A percentile compares a stretch with the other conserved stretches of the same genome.
Evolutionary conservation across 1,284 basidiomycete genomes (phyloP).

Genomic region (Jaminaea rosea): DNA sequence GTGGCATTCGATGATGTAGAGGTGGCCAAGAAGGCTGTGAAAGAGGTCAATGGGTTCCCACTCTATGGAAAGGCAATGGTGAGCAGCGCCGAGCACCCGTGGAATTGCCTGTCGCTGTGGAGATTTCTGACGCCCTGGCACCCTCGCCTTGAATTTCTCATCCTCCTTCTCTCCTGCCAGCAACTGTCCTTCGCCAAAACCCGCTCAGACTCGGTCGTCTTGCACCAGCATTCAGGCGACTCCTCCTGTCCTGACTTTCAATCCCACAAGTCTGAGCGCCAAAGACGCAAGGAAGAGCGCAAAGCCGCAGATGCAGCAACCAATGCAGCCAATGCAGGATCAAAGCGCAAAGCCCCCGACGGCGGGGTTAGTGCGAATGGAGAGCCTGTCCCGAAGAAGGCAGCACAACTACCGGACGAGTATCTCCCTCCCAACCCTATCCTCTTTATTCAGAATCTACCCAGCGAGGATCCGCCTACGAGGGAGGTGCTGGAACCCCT

Average conservation of each 20-base stretch:
- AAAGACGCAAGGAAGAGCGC: background rate
- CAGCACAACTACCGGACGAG: constrained; percentile 76
- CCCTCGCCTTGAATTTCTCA: background rate
- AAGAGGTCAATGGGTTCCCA: constrained; percentile 86
- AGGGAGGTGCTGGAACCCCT: constrained; percentile 32
- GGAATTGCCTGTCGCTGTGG: background rate
- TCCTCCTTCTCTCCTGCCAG: constrained; percentile 49
- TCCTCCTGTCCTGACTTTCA: constrained; percentile 16
- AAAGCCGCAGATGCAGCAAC: background rate
- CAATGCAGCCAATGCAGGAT: background rate
- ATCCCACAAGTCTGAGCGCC: constrained; percentile 55
- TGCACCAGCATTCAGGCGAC: constrained; percentile 9
- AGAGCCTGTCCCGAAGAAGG: constrained; percentile 7
- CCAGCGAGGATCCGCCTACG: constrained; percentile 14
- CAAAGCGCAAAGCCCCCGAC: background rate
- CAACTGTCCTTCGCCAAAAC: constrained; percentile 87
- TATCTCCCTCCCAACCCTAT: constrained; percentile 98
- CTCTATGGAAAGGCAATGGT: constrained; percentile 86
- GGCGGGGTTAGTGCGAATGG: background rate
- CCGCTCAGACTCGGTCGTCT: constrained; percentile 76
- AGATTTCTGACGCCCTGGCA: too few species aligned
- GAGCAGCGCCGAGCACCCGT: too few species aligned
- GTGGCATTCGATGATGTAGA: constrained; percentile 77
- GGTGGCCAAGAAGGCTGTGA: constrained; percentile 74
- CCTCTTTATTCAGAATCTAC: constrained; percentile 72